phyloP scores from a whole-genome alignment of 306 rosid species.

The Fragaria iinumae region DNA sequence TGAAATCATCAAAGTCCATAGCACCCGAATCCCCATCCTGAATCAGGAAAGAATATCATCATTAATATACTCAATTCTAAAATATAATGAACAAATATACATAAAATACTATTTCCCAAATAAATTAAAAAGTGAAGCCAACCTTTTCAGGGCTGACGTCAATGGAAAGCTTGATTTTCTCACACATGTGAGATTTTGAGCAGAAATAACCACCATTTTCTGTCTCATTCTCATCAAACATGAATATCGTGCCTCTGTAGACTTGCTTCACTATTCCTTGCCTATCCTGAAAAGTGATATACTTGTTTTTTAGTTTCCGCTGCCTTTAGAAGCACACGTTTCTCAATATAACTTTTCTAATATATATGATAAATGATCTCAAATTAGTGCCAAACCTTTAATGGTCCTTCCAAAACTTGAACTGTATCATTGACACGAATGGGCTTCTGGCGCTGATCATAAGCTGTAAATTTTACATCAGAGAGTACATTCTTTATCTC shows the following conservation, averaged over 20 bases:
- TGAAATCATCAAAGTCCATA: conserved; percentile 55
- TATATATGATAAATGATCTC: neutral
- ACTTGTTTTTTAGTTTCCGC: conserved; percentile 14
- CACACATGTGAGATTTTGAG: conserved; percentile 74
- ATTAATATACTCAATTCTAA: neutral
- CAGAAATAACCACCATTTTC: conserved; percentile 80
- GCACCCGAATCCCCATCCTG: conserved; percentile 67
- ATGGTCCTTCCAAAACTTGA: conserved; percentile 69
- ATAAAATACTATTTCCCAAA: neutral
- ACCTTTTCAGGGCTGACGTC: conserved; percentile 66
- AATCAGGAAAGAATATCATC: conserved; percentile 27
- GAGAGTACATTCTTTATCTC: conserved; percentile 60
- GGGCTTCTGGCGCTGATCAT: conserved; percentile 59
- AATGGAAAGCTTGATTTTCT: conserved; percentile 62
- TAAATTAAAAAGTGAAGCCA: conserved; percentile 8
- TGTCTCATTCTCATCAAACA: conserved; percentile 60
- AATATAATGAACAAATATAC: neutral
- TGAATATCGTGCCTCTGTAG: conserved; percentile 66
- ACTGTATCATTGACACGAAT: conserved; percentile 66
- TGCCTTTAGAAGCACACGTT: conserved; percentile 5
- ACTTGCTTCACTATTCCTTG: conserved; percentile 84
- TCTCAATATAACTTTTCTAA: conserved; percentile 8
- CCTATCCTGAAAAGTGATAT: conserved; percentile 61
- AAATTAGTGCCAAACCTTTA: conserved; percentile 51
- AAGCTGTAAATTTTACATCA: conserved; percentile 75